Evolutionary conservation across 78 protist genomes (phyloP), one percentile per base, ranked within the genome.

Genomic region (Guillardia theta): DNA sequence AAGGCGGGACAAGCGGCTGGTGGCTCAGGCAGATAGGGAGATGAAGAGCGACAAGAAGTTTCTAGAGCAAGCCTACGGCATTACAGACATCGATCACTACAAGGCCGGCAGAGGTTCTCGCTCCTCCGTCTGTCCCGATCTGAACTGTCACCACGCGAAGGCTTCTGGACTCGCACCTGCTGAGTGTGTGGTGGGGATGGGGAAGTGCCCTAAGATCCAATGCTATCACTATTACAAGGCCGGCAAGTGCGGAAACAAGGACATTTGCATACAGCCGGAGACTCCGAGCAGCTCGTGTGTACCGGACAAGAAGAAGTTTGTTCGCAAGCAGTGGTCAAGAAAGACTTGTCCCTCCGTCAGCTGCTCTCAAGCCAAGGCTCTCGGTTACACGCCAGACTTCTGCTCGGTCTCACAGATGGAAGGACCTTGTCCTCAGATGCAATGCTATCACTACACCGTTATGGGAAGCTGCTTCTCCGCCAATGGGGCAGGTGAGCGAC

Each of bases 1-100:
- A 44, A 46, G 48, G 43, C 90, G 90, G 53, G 90, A 78, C 90
- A 78, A 78, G 90, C 45, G 48, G 43, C 48, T 78, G 0, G 90
- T 78, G 30, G 24, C 43, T 22, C 90, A 78, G 90, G 90, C 90
- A 46, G 90, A 78, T 12, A 36, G 18, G 10, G 90, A 78, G 44
- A 78, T 78, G 90, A 43, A 6, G 48, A 43, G 83, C 9, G 83
- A 70, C 83, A 70, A 70, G 41, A 70, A 70, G 83, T 70, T 70
- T 33, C 41, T 70, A 43, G 45, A 70, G 36, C 33, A 24, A 33
- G 83, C 83, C 36, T 70, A 70, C 41, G 83, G 83, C 5, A 70
- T 70, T 12, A 70, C 15, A 24, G 36, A 70, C 6, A 12, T 70
- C 0, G 83, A 70, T 43, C 46, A 70, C 41, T 12, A 6, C 27